Percentiles rank a stretch among this genome's conserved stretches.
Conservation (phyloP, 192 early-diverging fungal genomes). For the Backusella mclennaniae region DNA sequence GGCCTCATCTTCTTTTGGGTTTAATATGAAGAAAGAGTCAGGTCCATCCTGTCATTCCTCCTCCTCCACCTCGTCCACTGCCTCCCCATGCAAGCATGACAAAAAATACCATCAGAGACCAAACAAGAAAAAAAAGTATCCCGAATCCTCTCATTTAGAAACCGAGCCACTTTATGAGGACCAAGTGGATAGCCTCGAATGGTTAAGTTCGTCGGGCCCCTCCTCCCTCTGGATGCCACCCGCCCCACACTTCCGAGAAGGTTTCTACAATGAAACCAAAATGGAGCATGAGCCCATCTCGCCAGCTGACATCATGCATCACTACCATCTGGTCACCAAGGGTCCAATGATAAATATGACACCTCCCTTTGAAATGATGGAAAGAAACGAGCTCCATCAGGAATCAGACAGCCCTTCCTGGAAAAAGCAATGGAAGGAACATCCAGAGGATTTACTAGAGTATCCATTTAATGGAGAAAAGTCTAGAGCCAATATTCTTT, state of each 20-base stretch:
- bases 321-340: not conserved
- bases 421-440: not conserved
- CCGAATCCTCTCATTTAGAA: no score
- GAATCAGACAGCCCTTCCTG: no score
- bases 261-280: no score
- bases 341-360: slow-evolving; percentile 6
- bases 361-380: not conserved
- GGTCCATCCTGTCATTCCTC: no score
- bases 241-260: not conserved
- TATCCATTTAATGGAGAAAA: not conserved
- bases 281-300: not conserved
- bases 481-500: not conserved
- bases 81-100: no score
- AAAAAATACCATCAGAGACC: no score
- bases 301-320: not conserved
- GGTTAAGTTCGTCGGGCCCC: no score
- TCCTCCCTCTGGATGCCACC: not conserved
- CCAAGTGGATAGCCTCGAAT: no score
- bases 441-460: not conserved
- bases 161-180: no score
- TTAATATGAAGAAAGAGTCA: not conserved
- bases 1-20: not conserved
- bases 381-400: not conserved
- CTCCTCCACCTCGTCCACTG: no score
- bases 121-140: no score